phyloP scores from a whole-genome alignment of 306 rosid genomes.

The Malus orientalis region DNA sequence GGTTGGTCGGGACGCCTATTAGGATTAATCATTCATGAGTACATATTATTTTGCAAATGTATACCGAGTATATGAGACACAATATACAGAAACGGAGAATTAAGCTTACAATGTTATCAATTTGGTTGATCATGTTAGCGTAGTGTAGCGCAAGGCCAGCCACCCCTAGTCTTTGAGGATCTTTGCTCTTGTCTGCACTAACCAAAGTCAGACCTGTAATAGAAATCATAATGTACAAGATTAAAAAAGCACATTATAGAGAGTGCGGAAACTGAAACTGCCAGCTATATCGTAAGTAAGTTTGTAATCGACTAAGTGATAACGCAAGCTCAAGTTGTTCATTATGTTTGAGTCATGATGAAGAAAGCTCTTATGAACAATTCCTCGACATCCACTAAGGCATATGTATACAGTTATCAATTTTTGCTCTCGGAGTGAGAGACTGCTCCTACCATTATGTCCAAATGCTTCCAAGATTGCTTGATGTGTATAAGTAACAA shows the following conservation, averaged over 20 bases:
- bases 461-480: constrained; percentile 59
- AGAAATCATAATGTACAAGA: not conserved
- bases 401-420: not conserved
- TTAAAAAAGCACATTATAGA: not conserved
- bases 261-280: not conserved
- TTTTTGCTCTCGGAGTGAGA: not conserved
- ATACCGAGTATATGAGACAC: constrained; percentile 3
- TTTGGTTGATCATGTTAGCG: constrained; percentile 76
- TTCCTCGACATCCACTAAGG: not conserved
- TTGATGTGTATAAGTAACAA: constrained; percentile 57
- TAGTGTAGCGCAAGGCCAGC: constrained; percentile 95
- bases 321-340: not conserved
- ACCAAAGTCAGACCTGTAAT: constrained; percentile 24
- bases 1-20: constrained; percentile 77
- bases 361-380: not conserved
- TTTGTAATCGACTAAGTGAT: not conserved
- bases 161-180: constrained; percentile 60
- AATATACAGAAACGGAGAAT: not conserved
- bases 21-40: not conserved
- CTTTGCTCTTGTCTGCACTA: constrained; percentile 20
- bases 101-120: constrained; percentile 67
- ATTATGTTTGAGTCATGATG: not conserved
- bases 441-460: constrained; percentile 43
- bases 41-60: constrained; percentile 8
- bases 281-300: not conserved